Percentiles rank a stretch among this genome's conserved stretches.
phyloP scores from a whole-genome alignment of 768 basidiomycete genomes.

The Trametes villosa region DNA sequence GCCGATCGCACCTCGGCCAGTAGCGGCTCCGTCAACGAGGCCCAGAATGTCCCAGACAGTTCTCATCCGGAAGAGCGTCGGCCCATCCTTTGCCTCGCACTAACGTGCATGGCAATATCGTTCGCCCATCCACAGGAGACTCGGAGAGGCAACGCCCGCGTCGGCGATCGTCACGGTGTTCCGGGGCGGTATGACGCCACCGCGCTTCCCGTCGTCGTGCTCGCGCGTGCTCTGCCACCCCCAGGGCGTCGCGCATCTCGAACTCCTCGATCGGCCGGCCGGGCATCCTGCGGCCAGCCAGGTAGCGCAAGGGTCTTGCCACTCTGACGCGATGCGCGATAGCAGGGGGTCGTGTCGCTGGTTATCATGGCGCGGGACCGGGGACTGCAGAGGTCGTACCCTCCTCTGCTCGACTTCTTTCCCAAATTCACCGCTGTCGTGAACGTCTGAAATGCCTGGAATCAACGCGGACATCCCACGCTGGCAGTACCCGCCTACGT shows the following conservation, averaged over 20 bases:
- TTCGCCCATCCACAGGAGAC: neutral
- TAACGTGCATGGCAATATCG: too few relatives aligned
- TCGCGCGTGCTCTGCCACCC: slow-evolving; percentile 2
- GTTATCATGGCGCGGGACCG: neutral
- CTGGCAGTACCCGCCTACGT: slow-evolving; percentile 14
- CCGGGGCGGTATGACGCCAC: slow-evolving; percentile 6
- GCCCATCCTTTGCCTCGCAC: neutral
- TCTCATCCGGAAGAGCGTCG: neutral
- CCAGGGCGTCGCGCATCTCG: neutral
- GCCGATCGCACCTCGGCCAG: neutral
- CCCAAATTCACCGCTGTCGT: neutral
- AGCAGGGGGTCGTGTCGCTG: neutral
- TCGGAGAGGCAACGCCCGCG: too few relatives aligned
- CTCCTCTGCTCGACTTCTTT: neutral
- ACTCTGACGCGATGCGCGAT: slow-evolving; percentile 11
- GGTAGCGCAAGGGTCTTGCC: slow-evolving; percentile 5
- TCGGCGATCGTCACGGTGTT: neutral
- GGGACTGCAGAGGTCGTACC: too few relatives aligned
- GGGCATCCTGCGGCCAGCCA: neutral
- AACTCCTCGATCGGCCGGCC: neutral
- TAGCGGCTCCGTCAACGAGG: neutral
- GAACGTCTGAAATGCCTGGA: neutral
- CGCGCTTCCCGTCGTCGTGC: slow-evolving; percentile 5
- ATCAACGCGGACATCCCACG: slow-evolving; percentile 5
- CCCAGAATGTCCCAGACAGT: neutral